Evolutionary conservation across 2,329 filamentous ascomycete genomes (phyloP), one percentile per base, ranked within the genome.

Genomic region (Orbilia brochopaga): DNA sequence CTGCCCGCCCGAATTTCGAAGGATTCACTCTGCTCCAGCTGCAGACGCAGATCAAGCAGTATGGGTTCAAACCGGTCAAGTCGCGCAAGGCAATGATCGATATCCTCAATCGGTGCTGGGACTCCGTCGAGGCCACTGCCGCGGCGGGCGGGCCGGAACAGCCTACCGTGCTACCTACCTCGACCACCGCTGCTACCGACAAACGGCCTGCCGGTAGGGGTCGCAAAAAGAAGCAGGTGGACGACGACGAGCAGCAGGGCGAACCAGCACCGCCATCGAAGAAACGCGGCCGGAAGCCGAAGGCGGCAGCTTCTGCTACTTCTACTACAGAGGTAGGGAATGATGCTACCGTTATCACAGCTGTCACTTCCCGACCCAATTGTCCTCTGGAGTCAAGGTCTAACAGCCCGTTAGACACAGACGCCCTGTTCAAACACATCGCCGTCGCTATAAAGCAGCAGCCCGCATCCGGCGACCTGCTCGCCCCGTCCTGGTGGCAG

Each of bases 51-150:
- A 61, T 73, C 11, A 30, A 58, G 52, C 48, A 73, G 27, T 73
- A 73, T 44, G 69, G 69, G 2, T 73, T 52, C 52, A 73, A 73
- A 46, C 50, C 69, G 4, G 57, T 73, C 5, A 73, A 73, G 23
- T 73, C 69, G n/a, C 50, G 69, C 10, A 66, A 73, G 5, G 65
- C 55, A 15, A 73, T 73, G 69, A 62, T 73, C 32, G 46, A 66
- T 15, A 73, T 73, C 23, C 17, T 73, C 21, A 66, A 73, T 44
- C 21, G 27, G 3, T 73, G 69, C 32, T 73, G 69, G 69, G 69
- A 73, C 46, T 65, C 60, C 2, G 61, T 56, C 11, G 69, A 66
- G 42, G 40, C 21, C 7, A 63, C 54, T 1, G 53, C 24, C 13
- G 58, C 65, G 2, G 4, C 8, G 3, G 19, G 46, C n/a, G 53